A percentile compares a stretch with the other conserved stretches of the same genome.
Evolutionary conservation across 2,329 filamentous ascomycete genomes (phyloP).

Genomic region (Acrocalymma vagum): DNA sequence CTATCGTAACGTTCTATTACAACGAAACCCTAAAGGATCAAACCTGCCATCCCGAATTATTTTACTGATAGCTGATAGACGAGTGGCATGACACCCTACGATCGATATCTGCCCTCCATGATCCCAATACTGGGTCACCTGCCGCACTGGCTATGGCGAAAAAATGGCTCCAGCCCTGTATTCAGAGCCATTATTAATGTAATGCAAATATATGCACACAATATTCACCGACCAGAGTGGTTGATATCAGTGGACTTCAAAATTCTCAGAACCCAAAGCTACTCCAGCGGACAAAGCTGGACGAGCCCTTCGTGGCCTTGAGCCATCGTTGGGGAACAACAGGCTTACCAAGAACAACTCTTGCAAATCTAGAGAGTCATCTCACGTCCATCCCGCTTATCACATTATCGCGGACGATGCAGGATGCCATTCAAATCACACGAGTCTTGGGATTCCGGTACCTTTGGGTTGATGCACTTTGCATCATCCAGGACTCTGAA

Average conservation of each 20-base stretch:
- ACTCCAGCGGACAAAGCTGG: no score
- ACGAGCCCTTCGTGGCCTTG: no score
- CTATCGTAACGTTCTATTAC: no score
- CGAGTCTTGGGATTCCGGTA: constrained; percentile 11
- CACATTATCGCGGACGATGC: constrained; percentile 5
- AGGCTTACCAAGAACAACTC: constrained; percentile 9
- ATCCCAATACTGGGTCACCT: constrained; percentile 2
- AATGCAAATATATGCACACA: not conserved
- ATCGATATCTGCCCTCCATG: not conserved
- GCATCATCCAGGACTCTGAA: constrained; percentile 22
- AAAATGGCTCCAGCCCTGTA: constrained; percentile 8
- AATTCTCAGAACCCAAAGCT: no score
- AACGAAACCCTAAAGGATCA: no score
- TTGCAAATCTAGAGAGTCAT: constrained; percentile 5
- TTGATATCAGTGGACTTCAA: no score
- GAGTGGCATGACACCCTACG: not conserved
- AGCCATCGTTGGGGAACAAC: no score
- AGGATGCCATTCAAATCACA: constrained; percentile 9
- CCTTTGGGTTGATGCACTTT: constrained; percentile 24
- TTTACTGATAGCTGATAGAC: no score
- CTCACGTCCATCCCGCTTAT: not conserved
- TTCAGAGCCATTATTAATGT: constrained; percentile 3
- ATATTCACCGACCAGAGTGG: no score
- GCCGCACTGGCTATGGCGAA: constrained; percentile 3
- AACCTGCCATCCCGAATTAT: no score